Conservation (phyloP, 495 filamentous ascomycete genomes). For the Penicillium soppii region DNA sequence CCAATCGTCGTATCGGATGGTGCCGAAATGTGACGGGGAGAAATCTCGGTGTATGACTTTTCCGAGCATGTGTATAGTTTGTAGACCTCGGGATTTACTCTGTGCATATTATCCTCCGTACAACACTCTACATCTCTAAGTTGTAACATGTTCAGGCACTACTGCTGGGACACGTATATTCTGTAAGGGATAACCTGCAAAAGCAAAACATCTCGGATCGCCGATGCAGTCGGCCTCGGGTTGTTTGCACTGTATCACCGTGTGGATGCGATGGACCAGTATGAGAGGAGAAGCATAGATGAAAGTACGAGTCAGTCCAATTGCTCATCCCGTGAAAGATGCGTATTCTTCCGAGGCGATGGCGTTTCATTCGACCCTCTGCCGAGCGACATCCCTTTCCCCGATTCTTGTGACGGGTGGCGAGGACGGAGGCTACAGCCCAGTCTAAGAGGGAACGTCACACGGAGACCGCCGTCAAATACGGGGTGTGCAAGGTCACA, state of each 20-base stretch:
- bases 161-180: neutral
- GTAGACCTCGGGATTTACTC: neutral
- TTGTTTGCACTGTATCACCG: constrained; percentile 5
- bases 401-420: constrained; percentile 4
- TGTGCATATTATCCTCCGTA: too few species aligned
- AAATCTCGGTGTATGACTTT: constrained; percentile 25
- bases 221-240: constrained; percentile 18
- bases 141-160: too few species aligned
- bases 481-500: neutral
- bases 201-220: constrained; percentile 1
- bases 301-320: neutral
- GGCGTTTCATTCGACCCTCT: neutral
- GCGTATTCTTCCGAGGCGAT: constrained; percentile 1
- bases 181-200: neutral
- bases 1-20: constrained; percentile 33
- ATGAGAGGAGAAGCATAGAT: neutral
- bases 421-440: neutral
- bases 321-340: constrained; percentile 6
- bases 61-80: constrained; percentile 1
- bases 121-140: too few species aligned
- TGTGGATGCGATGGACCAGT: neutral
- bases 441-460: neutral
- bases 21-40: constrained; percentile 19
- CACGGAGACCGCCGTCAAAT: constrained; percentile 6
- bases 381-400: constrained; percentile 1